Evolutionary conservation across 768 basidiomycete species (phyloP), one percentile per base, ranked within the genome.

Genomic region (Piloderma croceum): DNA sequence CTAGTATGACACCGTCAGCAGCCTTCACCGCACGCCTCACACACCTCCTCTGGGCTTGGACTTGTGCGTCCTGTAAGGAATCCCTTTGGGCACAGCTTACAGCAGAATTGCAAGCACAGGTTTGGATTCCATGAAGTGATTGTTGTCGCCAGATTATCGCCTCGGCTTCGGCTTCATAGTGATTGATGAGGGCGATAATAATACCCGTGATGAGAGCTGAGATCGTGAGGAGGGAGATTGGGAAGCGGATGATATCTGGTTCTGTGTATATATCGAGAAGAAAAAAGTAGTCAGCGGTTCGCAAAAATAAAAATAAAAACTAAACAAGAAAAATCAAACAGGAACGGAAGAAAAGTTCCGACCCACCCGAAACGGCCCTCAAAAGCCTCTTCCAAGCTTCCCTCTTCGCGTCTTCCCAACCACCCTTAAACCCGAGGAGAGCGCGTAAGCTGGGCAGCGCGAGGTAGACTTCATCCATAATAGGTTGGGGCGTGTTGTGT

Each of bases 401-500:
- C 22, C 62, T 47, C 50, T 69, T 65, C 6, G 70, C 67, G 10
- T 53, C 48, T 24, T 62, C 55, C 79, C 80, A 80, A 4, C 73
- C 70, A 6, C 60, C 59, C 5, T 60, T 55, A 34, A 54, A 40
- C 6, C 33, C 50, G 15, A 74, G 52, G 6, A 74, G 60, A 18
- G 56, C 48, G 2, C 70, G 72, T 12, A 83, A 60, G 0, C 71
- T 68, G 1, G 80, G 74, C 5, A 78, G 60, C 6, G 76, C 74
- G 21, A 53, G 42, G 77, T 77, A 81, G 1, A 83, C 49, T 43
- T 83, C 79, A 39, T 77, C 72, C 43, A 83, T 47, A 18, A 81
- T 53, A 24, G 60, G 61, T 35, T 59, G 62, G 0, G 71, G 71
- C 24, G 78, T 77, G 11, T 76, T 79, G 6, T 68, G 69, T 24